Percentiles rank a stretch among this genome's conserved stretches.
Evolutionary conservation across 495 filamentous ascomycete genomes (phyloP).

Genomic region (Aspergillus incahuasiensis): DNA sequence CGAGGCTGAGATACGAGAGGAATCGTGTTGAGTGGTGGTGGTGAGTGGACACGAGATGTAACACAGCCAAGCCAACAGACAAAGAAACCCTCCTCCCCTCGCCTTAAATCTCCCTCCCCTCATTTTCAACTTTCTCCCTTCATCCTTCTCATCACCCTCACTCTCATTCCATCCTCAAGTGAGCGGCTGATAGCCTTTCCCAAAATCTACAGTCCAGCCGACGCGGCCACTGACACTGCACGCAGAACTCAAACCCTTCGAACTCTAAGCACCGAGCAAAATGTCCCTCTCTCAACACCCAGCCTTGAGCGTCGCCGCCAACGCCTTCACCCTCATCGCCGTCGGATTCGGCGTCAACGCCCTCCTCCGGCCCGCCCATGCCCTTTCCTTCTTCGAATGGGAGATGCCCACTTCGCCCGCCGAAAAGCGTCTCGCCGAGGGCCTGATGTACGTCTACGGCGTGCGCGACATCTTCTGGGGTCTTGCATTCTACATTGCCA

Average conservation of each 20-base stretch:
- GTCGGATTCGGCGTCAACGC: slow-evolving; percentile 47
- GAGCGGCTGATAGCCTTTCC: no score
- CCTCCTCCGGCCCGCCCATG: slow-evolving; percentile 38
- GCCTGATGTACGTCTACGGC: slow-evolving; percentile 46
- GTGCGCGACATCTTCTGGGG: slow-evolving; percentile 53
- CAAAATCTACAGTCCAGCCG: no score
- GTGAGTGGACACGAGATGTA: not conserved
- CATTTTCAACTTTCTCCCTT: not conserved
- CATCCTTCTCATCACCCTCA: no score
- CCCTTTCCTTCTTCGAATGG: slow-evolving; percentile 46
- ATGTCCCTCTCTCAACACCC: not conserved
- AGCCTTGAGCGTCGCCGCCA: not conserved
- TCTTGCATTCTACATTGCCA: slow-evolving; percentile 36
- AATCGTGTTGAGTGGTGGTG: no score
- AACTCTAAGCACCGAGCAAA: not conserved
- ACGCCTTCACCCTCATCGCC: slow-evolving; percentile 39
- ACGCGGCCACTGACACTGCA: not conserved
- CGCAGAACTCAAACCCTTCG: not conserved
- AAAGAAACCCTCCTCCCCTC: not conserved
- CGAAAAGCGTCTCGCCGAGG: slow-evolving; percentile 33
- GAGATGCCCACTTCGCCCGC: slow-evolving; percentile 23
- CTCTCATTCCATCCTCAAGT: no score
- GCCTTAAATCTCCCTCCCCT: not conserved
- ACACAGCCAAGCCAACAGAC: not conserved
- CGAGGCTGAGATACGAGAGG: no score